Evolutionary conservation across 2,329 filamentous ascomycete genomes (phyloP), one percentile per base, ranked within the genome.

Genomic region (Endoconidiophora laricicola): DNA sequence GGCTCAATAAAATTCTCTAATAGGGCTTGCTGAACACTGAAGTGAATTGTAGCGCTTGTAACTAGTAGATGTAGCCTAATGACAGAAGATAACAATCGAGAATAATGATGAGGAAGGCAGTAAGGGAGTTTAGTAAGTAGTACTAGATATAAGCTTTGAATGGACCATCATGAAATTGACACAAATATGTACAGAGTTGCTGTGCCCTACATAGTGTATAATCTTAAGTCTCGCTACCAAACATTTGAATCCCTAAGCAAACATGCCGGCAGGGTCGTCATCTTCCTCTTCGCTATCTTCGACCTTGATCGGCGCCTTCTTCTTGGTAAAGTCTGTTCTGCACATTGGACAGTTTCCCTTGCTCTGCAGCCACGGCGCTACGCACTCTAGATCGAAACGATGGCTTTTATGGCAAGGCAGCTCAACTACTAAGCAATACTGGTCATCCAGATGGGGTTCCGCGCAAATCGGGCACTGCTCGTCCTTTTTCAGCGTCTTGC

Each of bases 291-390:
- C 66, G 2, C 72, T 69, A 1, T 72, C 69, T 24, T 68, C 65
- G 14, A 65, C 63, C 10, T 65, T 60, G 16, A 65, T 64, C n/a
- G 62, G 59, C 52, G 68, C 65, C 59, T 67, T 66, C 67, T 74
- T 76, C 66, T 72, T 70, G 29, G 66, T 69, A 63, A 81, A 62
- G 58, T 78, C 74, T 60, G 73, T 69, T 53, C 78, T 65, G 60
- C 78, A 80, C 65, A 81, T 66, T 38, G 78, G 78, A 60, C 78
- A 81, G 29, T 69, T 79, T 37, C 78, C 78, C 62, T 81, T 78
- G 57, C 74, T 70, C 60, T 71, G 65, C 60, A 82, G 60, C 78
- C 78, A 82, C 5, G 78, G 78, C 3, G 70, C 73, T 2, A 81
- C 76, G 57, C 78, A 82, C 63, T 82, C 78, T n/a, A 81, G 62